These are phyloP conservation scores for Martensiomyces pterosporus DNA, from an alignment of 192 early-diverging fungal species.

Conservation along the genomic window DNA sequence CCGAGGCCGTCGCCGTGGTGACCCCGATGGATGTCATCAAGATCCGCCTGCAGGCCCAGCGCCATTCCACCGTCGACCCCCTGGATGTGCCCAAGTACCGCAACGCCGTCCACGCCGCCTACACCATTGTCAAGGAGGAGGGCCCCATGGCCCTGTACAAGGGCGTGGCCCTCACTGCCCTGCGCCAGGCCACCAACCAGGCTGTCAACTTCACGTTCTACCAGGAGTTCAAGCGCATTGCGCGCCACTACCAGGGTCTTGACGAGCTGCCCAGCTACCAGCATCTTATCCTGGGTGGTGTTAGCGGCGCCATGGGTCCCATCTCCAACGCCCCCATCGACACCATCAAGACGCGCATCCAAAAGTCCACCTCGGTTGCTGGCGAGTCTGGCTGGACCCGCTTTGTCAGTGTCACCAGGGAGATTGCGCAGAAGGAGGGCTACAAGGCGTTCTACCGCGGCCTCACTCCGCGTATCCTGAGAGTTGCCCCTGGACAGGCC, in stretches of 20 bases:
- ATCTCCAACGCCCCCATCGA: slow-evolving; percentile 96
- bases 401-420: slow-evolving; percentile 70
- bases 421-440: slow-evolving; percentile 84
- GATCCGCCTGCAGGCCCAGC: slow-evolving; percentile 95
- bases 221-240: slow-evolving; percentile 82
- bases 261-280: slow-evolving; percentile 86
- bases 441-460: slow-evolving; percentile 94
- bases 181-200: slow-evolving; percentile 96
- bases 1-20: slow-evolving; percentile 91
- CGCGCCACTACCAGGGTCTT: slow-evolving; percentile 62
- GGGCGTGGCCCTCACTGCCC: slow-evolving; percentile 88
- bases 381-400: slow-evolving; percentile 75
- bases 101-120: slow-evolving; percentile 87
- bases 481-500: slow-evolving; percentile 95
- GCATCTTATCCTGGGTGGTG: slow-evolving; percentile 80
- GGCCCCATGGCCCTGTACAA: slow-evolving; percentile 85
- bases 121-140: slow-evolving; percentile 89
- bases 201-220: slow-evolving; percentile 98
- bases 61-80: slow-evolving; percentile 94
- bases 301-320: slow-evolving; percentile 89
- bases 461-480: slow-evolving; percentile 83
- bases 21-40: slow-evolving; percentile 99
- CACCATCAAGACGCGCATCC: slow-evolving; percentile 98
- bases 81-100: slow-evolving; percentile 95
- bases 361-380: slow-evolving; percentile 65